A percentile compares a stretch with the other conserved stretches of the same genome.
Evolutionary conservation across 176 grass and related monocot species (phyloP).

Genomic region (Hsuehochloa calcarea): DNA sequence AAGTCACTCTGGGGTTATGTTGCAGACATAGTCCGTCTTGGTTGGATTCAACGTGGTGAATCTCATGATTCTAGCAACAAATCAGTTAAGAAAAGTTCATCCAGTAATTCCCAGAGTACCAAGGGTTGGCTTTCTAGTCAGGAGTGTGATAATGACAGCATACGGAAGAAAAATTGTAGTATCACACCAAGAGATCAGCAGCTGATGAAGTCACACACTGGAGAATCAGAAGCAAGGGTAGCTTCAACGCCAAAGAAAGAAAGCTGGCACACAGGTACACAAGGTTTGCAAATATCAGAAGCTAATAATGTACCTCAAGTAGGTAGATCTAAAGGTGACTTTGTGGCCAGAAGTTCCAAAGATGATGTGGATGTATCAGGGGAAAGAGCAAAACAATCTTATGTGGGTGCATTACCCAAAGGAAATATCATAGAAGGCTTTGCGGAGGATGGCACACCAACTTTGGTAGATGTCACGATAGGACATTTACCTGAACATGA

Average conservation of each 20-base stretch:
- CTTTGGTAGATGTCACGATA: slow-evolving; percentile 18
- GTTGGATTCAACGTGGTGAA: slow-evolving; percentile 62
- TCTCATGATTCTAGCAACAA: slow-evolving; percentile 51
- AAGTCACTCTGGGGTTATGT: slow-evolving; percentile 86
- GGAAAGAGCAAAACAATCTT: slow-evolving; percentile 28
- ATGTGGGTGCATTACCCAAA: slow-evolving; percentile 25
- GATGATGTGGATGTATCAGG: slow-evolving; percentile 12
- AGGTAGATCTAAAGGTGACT: slow-evolving; percentile 28
- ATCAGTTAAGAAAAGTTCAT: slow-evolving; percentile 74
- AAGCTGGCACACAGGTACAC: neutral
- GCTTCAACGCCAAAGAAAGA: slow-evolving; percentile 35
- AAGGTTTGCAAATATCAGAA: slow-evolving; percentile 34
- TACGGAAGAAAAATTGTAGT: slow-evolving; percentile 42
- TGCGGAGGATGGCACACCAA: slow-evolving; percentile 12
- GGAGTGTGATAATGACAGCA: slow-evolving; percentile 54
- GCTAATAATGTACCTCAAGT: slow-evolving; percentile 11
- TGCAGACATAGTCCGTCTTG: slow-evolving; percentile 84
- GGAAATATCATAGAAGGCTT: slow-evolving; percentile 7
- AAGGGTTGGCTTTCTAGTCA: slow-evolving; percentile 85
- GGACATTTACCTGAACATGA: slow-evolving; percentile 22
- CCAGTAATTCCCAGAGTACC: slow-evolving; percentile 66
- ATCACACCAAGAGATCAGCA: slow-evolving; percentile 26
- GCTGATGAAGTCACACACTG: slow-evolving; percentile 26
- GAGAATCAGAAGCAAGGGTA: slow-evolving; percentile 35
- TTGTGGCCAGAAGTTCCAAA: slow-evolving; percentile 11